Conservation (phyloP, 2,329 filamentous ascomycete genomes). For the Pseudohalonectria lignicola region DNA sequence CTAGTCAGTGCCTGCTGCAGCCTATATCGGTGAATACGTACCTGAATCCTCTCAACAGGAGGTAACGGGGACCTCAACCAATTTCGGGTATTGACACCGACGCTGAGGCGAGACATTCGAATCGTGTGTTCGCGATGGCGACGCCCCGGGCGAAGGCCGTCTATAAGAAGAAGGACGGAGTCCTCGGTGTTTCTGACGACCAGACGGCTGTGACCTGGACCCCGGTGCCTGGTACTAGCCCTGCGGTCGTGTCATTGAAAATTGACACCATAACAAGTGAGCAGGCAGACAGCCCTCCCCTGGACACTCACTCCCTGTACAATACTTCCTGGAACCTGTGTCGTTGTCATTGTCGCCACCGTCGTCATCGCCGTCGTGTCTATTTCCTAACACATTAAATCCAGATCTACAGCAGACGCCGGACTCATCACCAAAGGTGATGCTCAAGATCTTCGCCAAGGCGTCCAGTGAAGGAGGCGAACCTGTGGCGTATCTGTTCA, state of each 20-base stretch:
- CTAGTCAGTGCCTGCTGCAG: too few relatives aligned
- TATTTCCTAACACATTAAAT: too few relatives aligned
- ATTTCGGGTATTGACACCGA: too few relatives aligned
- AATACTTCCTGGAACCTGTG: too few relatives aligned
- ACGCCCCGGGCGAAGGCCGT: constrained; percentile 54
- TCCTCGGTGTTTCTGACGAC: constrained; percentile 64
- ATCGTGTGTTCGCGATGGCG: constrained; percentile 34
- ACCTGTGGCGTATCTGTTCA: constrained; percentile 69
- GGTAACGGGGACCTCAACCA: too few relatives aligned
- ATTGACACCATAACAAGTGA: constrained; percentile 74
- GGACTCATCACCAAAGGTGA: constrained; percentile 76
- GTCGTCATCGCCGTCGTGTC: too few relatives aligned
- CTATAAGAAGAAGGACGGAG: constrained; percentile 96
- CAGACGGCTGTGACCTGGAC: constrained; percentile 71
- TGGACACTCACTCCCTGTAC: too few relatives aligned
- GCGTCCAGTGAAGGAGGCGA: constrained; percentile 40
- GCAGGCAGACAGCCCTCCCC: too few relatives aligned
- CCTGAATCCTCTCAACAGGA: too few relatives aligned
- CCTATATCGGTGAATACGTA: too few relatives aligned
- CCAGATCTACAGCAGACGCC: constrained; percentile 91
- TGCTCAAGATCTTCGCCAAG: constrained; percentile 84
- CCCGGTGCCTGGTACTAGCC: constrained; percentile 50
- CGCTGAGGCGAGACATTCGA: too few relatives aligned
- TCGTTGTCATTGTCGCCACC: too few relatives aligned
- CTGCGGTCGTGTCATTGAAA: constrained; percentile 56